Conservation (phyloP, 2,329 filamentous ascomycete genomes). For the Paramyrothecium roridum region DNA sequence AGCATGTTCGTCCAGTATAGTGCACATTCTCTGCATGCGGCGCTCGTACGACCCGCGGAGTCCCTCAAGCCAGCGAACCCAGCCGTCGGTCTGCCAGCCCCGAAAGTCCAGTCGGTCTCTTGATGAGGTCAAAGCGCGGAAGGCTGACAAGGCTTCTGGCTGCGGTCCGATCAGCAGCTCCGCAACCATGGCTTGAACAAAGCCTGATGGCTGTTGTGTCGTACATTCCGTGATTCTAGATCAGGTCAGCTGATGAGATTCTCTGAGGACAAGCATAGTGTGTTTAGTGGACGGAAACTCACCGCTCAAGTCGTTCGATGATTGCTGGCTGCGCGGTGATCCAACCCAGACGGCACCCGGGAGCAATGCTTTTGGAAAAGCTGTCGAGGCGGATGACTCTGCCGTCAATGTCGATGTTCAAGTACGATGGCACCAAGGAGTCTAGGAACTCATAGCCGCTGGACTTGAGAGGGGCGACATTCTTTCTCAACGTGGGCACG, state of each 20-base stretch:
- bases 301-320: conserved; percentile 62
- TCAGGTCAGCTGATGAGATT: neutral
- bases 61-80: conserved; percentile 88
- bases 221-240: conserved; percentile 69
- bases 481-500: conserved; percentile 25
- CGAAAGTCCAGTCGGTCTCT: conserved; percentile 44
- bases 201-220: conserved; percentile 84
- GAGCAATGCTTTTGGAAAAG: conserved; percentile 90
- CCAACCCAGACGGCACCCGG: conserved; percentile 87
- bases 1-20: conserved; percentile 65
- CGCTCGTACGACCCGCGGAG: conserved; percentile 80
- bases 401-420: conserved; percentile 79
- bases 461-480: conserved; percentile 27
- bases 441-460: conserved; percentile 77
- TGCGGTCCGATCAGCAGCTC: conserved; percentile 72
- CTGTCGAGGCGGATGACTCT: conserved; percentile 88
- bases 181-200: conserved; percentile 80
- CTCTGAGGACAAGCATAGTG: neutral
- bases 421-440: conserved; percentile 77
- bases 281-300: neutral
- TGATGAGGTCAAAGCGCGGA: conserved; percentile 36
- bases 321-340: conserved; percentile 80
- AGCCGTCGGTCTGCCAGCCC: conserved; percentile 79
- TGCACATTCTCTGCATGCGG: conserved; percentile 79
- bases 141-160: conserved; percentile 39